Base-by-base conservation (phyloP, 78 protist species). In the Trichosphaerium sp. region DNA sequence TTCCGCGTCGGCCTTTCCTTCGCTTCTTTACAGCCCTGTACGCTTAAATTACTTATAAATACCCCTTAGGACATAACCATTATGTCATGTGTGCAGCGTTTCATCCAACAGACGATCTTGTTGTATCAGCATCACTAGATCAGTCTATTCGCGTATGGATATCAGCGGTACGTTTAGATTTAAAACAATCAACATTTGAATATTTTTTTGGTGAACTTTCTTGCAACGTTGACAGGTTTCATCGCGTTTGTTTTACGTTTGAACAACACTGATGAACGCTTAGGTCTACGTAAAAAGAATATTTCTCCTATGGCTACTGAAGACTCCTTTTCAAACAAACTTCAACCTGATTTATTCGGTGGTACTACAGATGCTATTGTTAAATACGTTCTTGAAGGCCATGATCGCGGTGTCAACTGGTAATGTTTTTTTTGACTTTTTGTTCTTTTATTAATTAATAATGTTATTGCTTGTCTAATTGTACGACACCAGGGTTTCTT, bases 61-160 rank as follows among this genome's bases (percentile, higher is more conserved):
- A n/a, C n/a, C n/a, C n/a, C n/a, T n/a, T n/a, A n/a, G n/a, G 99
- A 1, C 99, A 97, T 80, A 91, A 90, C 60, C 99, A 97, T 93
- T 97, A 94, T 79, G 99, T 97, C 51, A 97, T 96, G 99, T 86
- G 88, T 44, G 99, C 99, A 6, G 29, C 42, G 26, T 97, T 96
- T 82, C 99, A 96, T 69, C 98, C 97, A 8, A 79, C 62, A 35
- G 92, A 88, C 10, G 97, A 92, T 55, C 69, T 96, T 35, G 65
- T 95, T 12, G 92, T 96, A 37, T 82, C 96, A 0, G 98, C 98
- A 1, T 95, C 99, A 29, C 90, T 97, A 29, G 99, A 97, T 69
- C 92, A 88, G 77, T 92, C 97, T 3, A 85, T 96, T 37, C 83
- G 99, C 4, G 87, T 96, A 51, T 97, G 99, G 99, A 98, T 54